These are phyloP conservation scores for Yamadazyma kanchanaburiensis DNA, from an alignment of 1,139 yeast species.

Conservation along the genomic window DNA sequence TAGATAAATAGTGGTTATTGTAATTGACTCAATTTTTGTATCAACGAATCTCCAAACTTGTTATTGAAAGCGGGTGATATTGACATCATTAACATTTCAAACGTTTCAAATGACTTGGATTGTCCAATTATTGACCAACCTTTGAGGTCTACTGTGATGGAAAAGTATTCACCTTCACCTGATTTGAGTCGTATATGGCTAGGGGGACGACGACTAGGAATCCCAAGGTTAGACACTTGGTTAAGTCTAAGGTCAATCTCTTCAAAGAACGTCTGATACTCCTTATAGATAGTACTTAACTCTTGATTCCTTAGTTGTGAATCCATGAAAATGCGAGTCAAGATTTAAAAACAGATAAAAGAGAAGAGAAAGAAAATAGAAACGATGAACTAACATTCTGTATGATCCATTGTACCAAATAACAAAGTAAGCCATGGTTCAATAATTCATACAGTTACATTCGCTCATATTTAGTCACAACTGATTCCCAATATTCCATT, in stretches of 20 bases:
- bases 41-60: conserved; percentile 28
- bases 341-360: neutral
- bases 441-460: too few species aligned
- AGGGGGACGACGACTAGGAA: too few species aligned
- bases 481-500: conserved; percentile 55
- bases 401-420: too few species aligned
- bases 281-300: conserved; percentile 20
- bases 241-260: too few species aligned
- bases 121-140: conserved; percentile 32
- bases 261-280: conserved; percentile 27
- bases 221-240: too few species aligned
- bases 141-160: conserved; percentile 24
- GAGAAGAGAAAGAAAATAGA: neutral
- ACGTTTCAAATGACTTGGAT: conserved; percentile 32
- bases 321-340: conserved; percentile 13
- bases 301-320: conserved; percentile 18
- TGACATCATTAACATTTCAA: conserved; percentile 43
- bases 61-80: conserved; percentile 29
- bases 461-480: conserved; percentile 47
- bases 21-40: conserved; percentile 16
- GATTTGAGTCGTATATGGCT: conserved; percentile 7
- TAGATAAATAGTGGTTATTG: conserved; percentile 1
- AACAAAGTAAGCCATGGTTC: too few species aligned
- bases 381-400: too few species aligned
- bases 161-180: conserved; percentile 9